Percentiles rank a stretch among this genome's conserved stretches.
phyloP scores from a whole-genome alignment of 768 basidiomycete genomes.

The Boletus fagicola region DNA sequence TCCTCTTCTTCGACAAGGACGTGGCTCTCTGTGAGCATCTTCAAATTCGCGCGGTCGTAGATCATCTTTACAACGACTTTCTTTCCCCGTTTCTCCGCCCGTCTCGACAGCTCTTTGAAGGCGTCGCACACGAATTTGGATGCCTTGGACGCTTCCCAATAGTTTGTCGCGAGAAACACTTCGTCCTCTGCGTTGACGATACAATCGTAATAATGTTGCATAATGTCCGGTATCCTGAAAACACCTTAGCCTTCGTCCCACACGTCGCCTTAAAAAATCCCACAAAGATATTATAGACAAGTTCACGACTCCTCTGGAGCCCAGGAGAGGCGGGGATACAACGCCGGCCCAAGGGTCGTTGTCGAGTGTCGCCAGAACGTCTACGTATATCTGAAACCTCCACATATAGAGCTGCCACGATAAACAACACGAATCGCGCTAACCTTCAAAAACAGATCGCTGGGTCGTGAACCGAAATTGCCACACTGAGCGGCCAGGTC shows the following conservation, averaged over 20 bases:
- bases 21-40: constrained; percentile 48
- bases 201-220: constrained; percentile 63
- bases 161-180: constrained; percentile 68
- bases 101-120: constrained; percentile 49
- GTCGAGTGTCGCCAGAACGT: constrained; percentile 58
- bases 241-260: constrained; percentile 9
- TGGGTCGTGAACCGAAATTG: constrained; percentile 51
- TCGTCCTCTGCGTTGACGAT: constrained; percentile 62
- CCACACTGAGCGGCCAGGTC: constrained; percentile 49
- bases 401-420: neutral
- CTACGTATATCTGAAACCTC: constrained; percentile 52
- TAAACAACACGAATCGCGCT: constrained; percentile 10
- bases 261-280: constrained; percentile 11
- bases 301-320: constrained; percentile 59
- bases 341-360: constrained; percentile 53
- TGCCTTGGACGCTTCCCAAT: constrained; percentile 52
- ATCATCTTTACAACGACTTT: constrained; percentile 64
- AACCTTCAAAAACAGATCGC: constrained; percentile 61
- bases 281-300: constrained; percentile 58
- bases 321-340: constrained; percentile 63
- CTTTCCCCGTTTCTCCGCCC: constrained; percentile 42
- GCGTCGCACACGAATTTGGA: constrained; percentile 51
- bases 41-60: constrained; percentile 64
- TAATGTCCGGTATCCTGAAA: constrained; percentile 64
- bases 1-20: constrained; percentile 44